Conservation (phyloP, 129 eudicot genomes). For the Oenanthe sinensis region DNA sequence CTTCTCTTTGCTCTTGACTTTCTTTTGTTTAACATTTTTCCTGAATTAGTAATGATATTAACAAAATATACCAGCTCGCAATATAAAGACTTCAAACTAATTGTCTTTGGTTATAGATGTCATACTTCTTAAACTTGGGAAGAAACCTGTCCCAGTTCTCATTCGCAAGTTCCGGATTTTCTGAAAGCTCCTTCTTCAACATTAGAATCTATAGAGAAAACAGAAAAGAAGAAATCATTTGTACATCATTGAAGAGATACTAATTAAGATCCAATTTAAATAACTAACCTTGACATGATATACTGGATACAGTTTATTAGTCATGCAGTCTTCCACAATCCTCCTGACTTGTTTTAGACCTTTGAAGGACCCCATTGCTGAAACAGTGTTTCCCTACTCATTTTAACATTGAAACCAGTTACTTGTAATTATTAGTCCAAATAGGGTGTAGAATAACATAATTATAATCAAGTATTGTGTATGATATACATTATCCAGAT, state of each 20-base stretch:
- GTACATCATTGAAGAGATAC: not conserved
- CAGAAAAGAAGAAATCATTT: conserved; percentile 6
- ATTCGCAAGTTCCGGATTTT: conserved; percentile 72
- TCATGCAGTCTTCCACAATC: conserved; percentile 84
- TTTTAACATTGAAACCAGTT: conserved; percentile 3
- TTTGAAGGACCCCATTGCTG: conserved; percentile 93
- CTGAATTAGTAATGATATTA: conserved; percentile 22
- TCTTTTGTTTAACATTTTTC: conserved; percentile 91
- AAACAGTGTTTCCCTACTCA: conserved; percentile 80
- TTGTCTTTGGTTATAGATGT: not conserved
- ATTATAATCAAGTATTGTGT: not conserved
- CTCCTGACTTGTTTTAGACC: conserved; percentile 92
- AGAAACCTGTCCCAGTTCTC: conserved; percentile 98
- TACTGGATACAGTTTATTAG: conserved; percentile 84
- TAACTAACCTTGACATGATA: conserved; percentile 59
- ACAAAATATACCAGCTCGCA: not conserved
- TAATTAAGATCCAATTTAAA: not conserved
- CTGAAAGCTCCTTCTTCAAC: conserved; percentile 86
- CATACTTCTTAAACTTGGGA: conserved; percentile 84
- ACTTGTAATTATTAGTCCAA: not conserved
- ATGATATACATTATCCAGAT: not conserved
- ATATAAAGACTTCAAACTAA: not conserved
- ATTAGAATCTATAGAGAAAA: conserved; percentile 47
- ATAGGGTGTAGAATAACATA: not conserved
- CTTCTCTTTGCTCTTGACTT: conserved; percentile 77